These are phyloP conservation scores for Leucosporidium scottii DNA, from an alignment of 768 basidiomycete species.

Conservation along the genomic window DNA sequence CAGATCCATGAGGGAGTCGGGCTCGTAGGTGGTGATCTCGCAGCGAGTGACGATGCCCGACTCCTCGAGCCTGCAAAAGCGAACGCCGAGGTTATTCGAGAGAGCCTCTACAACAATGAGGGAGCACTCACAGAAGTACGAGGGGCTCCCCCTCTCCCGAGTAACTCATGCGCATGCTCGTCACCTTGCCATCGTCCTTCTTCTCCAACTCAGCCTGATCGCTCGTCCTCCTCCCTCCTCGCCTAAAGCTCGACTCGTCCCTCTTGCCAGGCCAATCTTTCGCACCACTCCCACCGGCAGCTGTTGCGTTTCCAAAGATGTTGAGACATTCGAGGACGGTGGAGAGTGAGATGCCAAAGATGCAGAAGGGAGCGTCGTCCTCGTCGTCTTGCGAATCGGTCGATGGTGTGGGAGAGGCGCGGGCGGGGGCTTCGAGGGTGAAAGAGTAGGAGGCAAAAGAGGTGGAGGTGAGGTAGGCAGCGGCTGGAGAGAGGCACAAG, in stretches of 20 bases:
- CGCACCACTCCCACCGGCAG: not conserved
- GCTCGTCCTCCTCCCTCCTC: constrained; percentile 11
- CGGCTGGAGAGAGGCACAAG: constrained; percentile 49
- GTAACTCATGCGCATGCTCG: constrained; percentile 32
- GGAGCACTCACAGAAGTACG: constrained; percentile 32
- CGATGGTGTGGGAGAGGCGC: constrained; percentile 35
- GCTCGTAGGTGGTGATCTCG: constrained; percentile 75
- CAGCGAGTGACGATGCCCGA: constrained; percentile 77
- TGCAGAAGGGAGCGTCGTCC: constrained; percentile 39
- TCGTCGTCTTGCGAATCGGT: constrained; percentile 37
- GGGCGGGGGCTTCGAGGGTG: constrained; percentile 44
- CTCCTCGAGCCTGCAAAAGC: constrained; percentile 48
- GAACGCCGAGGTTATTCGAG: not conserved
- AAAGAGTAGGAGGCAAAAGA: constrained; percentile 76
- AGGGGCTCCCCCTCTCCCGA: constrained; percentile 32
- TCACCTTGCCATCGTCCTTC: constrained; percentile 14
- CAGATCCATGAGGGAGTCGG: constrained; percentile 72
- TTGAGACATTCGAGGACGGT: constrained; percentile 84
- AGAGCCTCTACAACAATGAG: not conserved
- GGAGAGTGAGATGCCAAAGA: constrained; percentile 74
- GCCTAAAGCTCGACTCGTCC: constrained; percentile 16
- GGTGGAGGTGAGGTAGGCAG: constrained; percentile 68
- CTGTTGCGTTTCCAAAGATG: constrained; percentile 72
- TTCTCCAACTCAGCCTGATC: constrained; percentile 1
- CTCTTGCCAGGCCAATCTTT: not conserved